These are phyloP conservation scores for Arctium minus DNA, from an alignment of 129 eudicot genomes.

Conservation along the genomic window DNA sequence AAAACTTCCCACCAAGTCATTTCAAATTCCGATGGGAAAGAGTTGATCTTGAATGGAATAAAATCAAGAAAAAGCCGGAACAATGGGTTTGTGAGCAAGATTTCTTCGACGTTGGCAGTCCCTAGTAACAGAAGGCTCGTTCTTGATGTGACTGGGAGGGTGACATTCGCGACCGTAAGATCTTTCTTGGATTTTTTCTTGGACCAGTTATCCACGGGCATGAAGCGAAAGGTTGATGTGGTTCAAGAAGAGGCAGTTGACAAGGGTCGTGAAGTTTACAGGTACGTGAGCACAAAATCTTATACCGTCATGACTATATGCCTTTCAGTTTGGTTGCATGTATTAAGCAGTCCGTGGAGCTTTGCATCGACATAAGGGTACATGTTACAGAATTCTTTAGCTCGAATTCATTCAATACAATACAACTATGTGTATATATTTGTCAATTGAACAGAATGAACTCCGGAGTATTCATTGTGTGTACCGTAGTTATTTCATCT, in stretches of 20 bases:
- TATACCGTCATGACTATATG: slow-evolving; percentile 64
- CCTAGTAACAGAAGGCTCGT: slow-evolving; percentile 81
- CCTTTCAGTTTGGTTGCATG: slow-evolving; percentile 72
- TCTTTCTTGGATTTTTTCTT: slow-evolving; percentile 63
- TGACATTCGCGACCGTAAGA: slow-evolving; percentile 66
- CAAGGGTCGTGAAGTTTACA: slow-evolving; percentile 56
- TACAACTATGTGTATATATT: slow-evolving; percentile 27
- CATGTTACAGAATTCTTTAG: slow-evolving; percentile 18
- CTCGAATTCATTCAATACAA: slow-evolving; percentile 19
- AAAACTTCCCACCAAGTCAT: slow-evolving; percentile 65
- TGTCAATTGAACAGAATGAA: slow-evolving; percentile 20
- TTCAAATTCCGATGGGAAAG: slow-evolving; percentile 32
- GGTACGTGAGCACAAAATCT: slow-evolving; percentile 54
- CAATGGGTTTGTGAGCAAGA: slow-evolving; percentile 47
- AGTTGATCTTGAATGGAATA: slow-evolving; percentile 15
- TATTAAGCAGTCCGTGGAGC: slow-evolving; percentile 67
- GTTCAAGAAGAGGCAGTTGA: slow-evolving; percentile 60
- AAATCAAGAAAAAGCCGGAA: slow-evolving; percentile 24
- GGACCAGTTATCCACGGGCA: slow-evolving; percentile 42
- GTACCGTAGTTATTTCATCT: neutral
- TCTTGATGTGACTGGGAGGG: slow-evolving; percentile 72
- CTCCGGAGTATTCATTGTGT: slow-evolving; percentile 9
- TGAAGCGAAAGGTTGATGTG: slow-evolving; percentile 43
- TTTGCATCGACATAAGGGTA: slow-evolving; percentile 41
- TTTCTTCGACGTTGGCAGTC: slow-evolving; percentile 72